Percentiles rank a stretch among this genome's conserved stretches.
Evolutionary conservation across 169 alveolate genomes (phyloP).

Genomic region (Plasmodium ovale): DNA sequence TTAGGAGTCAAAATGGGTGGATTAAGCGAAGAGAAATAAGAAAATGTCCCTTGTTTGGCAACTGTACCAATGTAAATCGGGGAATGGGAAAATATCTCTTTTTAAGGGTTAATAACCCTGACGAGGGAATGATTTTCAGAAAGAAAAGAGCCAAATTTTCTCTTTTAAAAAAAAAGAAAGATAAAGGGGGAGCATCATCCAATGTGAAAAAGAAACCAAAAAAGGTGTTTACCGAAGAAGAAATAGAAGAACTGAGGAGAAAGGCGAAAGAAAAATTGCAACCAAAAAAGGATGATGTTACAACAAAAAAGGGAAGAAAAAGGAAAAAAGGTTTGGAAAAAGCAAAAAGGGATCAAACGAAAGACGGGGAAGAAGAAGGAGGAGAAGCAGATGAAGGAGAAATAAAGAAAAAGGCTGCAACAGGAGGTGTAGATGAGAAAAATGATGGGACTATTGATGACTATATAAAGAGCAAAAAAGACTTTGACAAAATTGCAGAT

Average conservation of each 20-base stretch:
- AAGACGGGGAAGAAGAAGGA: neutral
- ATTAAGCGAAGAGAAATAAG: neutral
- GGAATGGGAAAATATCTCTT: neutral
- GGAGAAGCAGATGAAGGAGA: neutral
- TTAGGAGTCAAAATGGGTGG: neutral
- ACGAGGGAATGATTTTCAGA: neutral
- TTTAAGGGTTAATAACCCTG: neutral
- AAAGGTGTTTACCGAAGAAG: conserved; percentile 62
- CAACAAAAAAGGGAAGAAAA: conserved; percentile 20
- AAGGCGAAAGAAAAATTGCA: conserved; percentile 67
- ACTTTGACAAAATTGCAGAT: conserved; percentile 48
- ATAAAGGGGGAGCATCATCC: conserved; percentile 12
- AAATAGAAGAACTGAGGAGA: conserved; percentile 53
- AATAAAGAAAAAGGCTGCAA: neutral
- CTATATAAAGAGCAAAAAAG: conserved; percentile 42
- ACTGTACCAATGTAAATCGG: too few species aligned
- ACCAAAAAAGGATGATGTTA: conserved; percentile 24
- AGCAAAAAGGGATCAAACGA: neutral
- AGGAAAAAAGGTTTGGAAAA: neutral
- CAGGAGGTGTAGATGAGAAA: neutral
- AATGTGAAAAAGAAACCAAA: conserved; percentile 47
- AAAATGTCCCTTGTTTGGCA: too few species aligned
- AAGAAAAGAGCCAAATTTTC: neutral
- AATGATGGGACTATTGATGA: neutral
- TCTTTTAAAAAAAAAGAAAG: conserved; percentile 51